These are phyloP conservation scores for Nicotiana otophora DNA, from an alignment of 257 asterid genomes.

Conservation along the genomic window DNA sequence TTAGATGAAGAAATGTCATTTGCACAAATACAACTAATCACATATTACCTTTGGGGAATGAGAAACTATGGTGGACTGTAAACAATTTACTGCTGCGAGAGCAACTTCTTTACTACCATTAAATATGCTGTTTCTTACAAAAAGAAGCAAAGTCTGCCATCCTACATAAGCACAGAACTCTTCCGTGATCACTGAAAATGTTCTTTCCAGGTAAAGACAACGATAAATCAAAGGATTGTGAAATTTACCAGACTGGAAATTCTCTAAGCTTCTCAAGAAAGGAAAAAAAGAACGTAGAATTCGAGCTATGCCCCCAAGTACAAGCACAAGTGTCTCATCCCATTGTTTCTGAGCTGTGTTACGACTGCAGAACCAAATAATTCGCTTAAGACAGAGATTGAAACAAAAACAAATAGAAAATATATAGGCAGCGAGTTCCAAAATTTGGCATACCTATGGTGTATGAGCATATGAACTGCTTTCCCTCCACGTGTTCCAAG, in stretches of 20 bases:
- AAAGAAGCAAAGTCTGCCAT: constrained; percentile 82
- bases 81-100: constrained; percentile 89
- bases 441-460: constrained; percentile 63
- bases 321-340: constrained; percentile 98
- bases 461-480: constrained; percentile 99
- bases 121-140: constrained; percentile 72
- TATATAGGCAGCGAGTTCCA: neutral
- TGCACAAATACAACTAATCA: constrained; percentile 9
- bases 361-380: constrained; percentile 54
- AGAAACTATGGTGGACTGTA: constrained; percentile 83
- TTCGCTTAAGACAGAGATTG: constrained; percentile 1
- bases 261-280: constrained; percentile 54
- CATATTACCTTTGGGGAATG: constrained; percentile 79
- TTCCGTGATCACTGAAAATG: neutral
- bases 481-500: constrained; percentile 96
- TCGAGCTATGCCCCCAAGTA: constrained; percentile 89
- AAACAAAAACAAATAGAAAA: neutral
- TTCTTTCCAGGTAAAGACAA: neutral
- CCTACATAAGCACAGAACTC: constrained; percentile 43
- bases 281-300: constrained; percentile 84
- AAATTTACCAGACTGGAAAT: constrained; percentile 67
- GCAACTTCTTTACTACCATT: constrained; percentile 92
- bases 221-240: neutral
- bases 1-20: neutral
- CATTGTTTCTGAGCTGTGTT: constrained; percentile 99